These are phyloP conservation scores for Cystobasidiaceae sp. DNA, from an alignment of 1,284 basidiomycete genomes.

Conservation along the genomic window DNA sequence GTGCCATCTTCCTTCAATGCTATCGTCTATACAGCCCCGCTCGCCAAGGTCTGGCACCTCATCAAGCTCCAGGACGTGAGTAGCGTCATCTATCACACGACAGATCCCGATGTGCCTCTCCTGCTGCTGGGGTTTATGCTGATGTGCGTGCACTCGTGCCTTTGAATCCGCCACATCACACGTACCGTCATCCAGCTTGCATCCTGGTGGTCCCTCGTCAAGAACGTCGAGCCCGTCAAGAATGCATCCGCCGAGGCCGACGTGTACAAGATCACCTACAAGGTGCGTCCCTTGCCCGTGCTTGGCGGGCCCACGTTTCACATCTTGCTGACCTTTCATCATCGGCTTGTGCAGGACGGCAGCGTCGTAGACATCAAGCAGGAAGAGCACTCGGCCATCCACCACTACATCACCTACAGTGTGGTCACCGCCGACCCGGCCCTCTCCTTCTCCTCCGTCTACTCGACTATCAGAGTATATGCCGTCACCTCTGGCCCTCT, in stretches of 20 bases:
- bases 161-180: not conserved
- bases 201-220: constrained; percentile 29
- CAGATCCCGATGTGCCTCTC: constrained; percentile 11
- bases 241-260: constrained; percentile 33
- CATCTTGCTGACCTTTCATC: too few species aligned
- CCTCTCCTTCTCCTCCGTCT: constrained; percentile 42
- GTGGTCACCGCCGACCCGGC: constrained; percentile 41
- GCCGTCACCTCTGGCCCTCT: constrained; percentile 40
- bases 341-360: constrained; percentile 4
- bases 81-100: constrained; percentile 38
- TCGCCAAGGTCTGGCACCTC: constrained; percentile 41
- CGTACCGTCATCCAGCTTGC: constrained; percentile 15
- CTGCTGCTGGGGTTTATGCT: constrained; percentile 17
- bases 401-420: constrained; percentile 44
- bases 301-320: not conserved
- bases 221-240: constrained; percentile 16
- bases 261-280: constrained; percentile 38
- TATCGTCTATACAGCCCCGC: constrained; percentile 2
- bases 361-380: constrained; percentile 41
- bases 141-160: not conserved
- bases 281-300: constrained; percentile 28
- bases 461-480: constrained; percentile 42
- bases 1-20: not conserved
- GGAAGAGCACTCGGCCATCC: constrained; percentile 41
- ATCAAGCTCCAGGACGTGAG: constrained; percentile 44